Percentiles rank a stretch among this genome's conserved stretches.
phyloP scores from a whole-genome alignment of 257 asterid species.

The Solanum chilense region DNA sequence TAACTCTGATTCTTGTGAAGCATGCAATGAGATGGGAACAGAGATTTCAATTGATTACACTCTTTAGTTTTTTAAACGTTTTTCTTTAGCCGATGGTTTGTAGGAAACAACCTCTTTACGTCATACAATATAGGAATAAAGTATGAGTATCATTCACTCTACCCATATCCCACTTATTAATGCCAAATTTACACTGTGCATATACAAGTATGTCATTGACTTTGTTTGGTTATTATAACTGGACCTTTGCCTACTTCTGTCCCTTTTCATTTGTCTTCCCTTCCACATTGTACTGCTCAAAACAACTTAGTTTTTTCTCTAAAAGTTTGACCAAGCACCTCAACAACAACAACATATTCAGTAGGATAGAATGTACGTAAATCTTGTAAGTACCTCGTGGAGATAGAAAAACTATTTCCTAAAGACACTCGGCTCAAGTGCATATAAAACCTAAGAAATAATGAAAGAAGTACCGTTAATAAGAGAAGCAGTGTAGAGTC shows the following conservation, averaged over 20 bases:
- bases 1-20: background rate
- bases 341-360: too few relatives aligned
- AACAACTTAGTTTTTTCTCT: background rate
- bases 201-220: background rate
- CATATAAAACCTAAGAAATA: background rate
- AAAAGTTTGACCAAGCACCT: background rate
- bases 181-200: background rate
- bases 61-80: background rate
- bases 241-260: conserved; percentile 2
- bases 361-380: background rate
- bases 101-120: background rate
- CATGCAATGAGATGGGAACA: background rate
- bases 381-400: background rate
- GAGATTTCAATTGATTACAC: background rate
- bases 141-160: background rate
- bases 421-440: background rate
- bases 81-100: background rate
- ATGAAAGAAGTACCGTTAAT: too few relatives aligned
- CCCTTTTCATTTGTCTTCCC: background rate
- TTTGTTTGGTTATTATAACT: background rate
- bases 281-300: background rate
- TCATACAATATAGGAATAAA: background rate
- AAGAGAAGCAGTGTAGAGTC: too few relatives aligned
- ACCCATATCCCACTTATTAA: background rate
- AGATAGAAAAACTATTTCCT: too few relatives aligned